Base-by-base conservation (phyloP, 768 basidiomycete species). In the Kwoniella botswanensis region DNA sequence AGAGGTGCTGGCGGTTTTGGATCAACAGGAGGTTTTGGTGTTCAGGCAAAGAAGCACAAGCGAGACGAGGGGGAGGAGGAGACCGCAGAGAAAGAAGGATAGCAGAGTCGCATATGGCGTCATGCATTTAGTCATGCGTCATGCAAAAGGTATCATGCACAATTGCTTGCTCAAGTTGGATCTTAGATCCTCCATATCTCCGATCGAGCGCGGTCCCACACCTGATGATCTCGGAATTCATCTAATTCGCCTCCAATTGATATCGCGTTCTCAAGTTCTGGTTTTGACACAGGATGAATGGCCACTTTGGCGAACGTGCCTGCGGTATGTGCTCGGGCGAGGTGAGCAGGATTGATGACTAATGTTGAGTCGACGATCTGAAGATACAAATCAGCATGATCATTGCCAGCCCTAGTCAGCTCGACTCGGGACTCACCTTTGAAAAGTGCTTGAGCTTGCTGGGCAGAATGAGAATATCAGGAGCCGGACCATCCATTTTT, bases 1-100 rank as follows among this genome's bases (percentile, higher is more conserved):
- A 90, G 96, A 55, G 95, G 96, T 13, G 86, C 86, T 24, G 90
- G 89, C 44, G 96, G 94, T 0, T 98, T 96, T 74, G 96, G 96
- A 0, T 97, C 94, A 4, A 98, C 95, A 4, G 95, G 95, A 13
- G 94, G 94, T 3, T 85, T 84, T 68, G 80, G 81, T 1, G 26
- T 42, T 3, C 56, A 17, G 13, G 53, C 57, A 9, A 71, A 66
- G 70, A 71, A 71, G 63, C 69, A 58, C 21, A 70, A 70, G 57
- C 46, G 44, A 12, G 63, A 70, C 17, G 57, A 70, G 41, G 24
- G 24, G n/a, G 41, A n/a, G 6, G 56, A 35, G 17, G 66, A 59
- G 21, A 41, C 42, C 17, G 12, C 7, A 5, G 24, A 59, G 57
- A 46, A 44, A 26, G 7, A 54, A 22, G n/a, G 22, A 64, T 64